Percentiles rank a stretch among this genome's conserved stretches.
phyloP scores from a whole-genome alignment of 2,329 filamentous ascomycete genomes.

The Epichloe sibirici region DNA sequence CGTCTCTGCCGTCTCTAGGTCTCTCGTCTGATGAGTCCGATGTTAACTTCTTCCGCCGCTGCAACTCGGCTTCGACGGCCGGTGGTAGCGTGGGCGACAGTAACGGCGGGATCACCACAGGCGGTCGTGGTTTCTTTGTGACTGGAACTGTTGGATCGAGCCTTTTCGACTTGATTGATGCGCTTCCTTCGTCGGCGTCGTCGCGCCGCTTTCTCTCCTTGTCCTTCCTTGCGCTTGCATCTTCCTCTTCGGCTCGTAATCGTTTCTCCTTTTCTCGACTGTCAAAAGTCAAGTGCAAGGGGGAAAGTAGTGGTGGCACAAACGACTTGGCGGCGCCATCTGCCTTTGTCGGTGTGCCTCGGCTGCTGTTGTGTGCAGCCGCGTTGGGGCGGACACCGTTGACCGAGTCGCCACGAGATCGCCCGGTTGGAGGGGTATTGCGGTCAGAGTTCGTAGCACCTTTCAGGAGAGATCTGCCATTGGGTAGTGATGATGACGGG shows the following conservation, averaged over 20 bases:
- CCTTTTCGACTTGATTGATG: constrained; percentile 19
- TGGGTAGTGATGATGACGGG: constrained; percentile 20
- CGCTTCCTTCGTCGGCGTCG: constrained; percentile 17
- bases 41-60: constrained; percentile 19
- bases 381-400: constrained; percentile 29
- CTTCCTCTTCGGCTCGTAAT: constrained; percentile 12
- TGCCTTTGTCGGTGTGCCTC: constrained; percentile 24
- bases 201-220: constrained; percentile 20
- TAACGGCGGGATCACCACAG: constrained; percentile 32
- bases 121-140: constrained; percentile 26
- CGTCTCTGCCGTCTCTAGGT: constrained; percentile 11
- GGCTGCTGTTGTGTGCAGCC: constrained; percentile 22
- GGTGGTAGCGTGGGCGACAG: constrained; percentile 45
- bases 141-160: constrained; percentile 13
- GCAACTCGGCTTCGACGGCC: constrained; percentile 31
- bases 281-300: constrained; percentile 34
- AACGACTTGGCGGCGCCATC: constrained; percentile 24
- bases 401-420: constrained; percentile 26
- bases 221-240: constrained; percentile 16
- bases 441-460: constrained; percentile 13
- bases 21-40: constrained; percentile 12
- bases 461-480: constrained; percentile 25
- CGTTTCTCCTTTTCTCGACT: constrained; percentile 22
- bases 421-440: constrained; percentile 24
- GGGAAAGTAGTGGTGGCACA: constrained; percentile 41